phyloP scores from a whole-genome alignment of 2,329 filamentous ascomycete species.

The Tolypocladium ovalisporum region DNA sequence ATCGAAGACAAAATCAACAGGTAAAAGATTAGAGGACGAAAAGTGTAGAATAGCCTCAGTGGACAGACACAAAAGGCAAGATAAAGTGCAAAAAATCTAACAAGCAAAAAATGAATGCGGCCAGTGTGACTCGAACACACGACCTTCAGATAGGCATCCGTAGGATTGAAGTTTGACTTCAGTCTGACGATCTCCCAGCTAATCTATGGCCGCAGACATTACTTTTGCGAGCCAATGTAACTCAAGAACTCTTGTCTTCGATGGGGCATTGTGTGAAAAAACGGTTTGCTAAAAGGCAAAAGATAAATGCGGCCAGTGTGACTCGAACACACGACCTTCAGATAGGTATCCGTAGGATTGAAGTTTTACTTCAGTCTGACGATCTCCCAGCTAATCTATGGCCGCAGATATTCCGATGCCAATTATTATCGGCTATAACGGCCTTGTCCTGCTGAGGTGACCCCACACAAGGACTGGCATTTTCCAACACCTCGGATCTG shows the following conservation, averaged over 20 bases:
- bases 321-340: constrained; percentile 18
- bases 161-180: constrained; percentile 16
- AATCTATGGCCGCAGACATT: constrained; percentile 15
- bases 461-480: too few species aligned
- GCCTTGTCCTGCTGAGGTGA: neutral
- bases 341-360: constrained; percentile 16
- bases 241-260: neutral
- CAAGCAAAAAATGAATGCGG: constrained; percentile 9
- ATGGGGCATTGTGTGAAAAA: neutral
- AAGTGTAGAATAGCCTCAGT: neutral
- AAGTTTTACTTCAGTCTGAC: constrained; percentile 17
- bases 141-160: constrained; percentile 17
- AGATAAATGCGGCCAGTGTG: constrained; percentile 15
- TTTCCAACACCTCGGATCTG: too few species aligned
- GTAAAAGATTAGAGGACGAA: too few species aligned
- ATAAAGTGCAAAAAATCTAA: neutral
- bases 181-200: constrained; percentile 18
- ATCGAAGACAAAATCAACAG: too few species aligned
- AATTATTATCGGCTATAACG: neutral
- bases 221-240: neutral
- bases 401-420: constrained; percentile 7
- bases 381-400: constrained; percentile 18
- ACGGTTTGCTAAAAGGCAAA: constrained; percentile 3
- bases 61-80: neutral
- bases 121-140: constrained; percentile 18